Evolutionary conservation across 2,329 filamentous ascomycete genomes (phyloP), one percentile per base, ranked within the genome.

Genomic region (Sordariomycetes sp.): DNA sequence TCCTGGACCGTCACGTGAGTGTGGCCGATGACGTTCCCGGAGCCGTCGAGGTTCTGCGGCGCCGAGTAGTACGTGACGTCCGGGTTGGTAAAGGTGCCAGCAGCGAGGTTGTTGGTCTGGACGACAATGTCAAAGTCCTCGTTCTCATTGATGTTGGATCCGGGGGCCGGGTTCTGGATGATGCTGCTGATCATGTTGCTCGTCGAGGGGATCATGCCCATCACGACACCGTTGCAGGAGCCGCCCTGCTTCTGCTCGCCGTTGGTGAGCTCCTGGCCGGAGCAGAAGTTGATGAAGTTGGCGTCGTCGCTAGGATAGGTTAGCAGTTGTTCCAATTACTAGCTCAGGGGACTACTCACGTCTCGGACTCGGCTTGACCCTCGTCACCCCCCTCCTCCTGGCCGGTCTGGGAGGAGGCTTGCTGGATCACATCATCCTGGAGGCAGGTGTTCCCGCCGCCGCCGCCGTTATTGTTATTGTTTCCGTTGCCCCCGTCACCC

Each of bases 281-380:
- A 59, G 65, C 80, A 84, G 66, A 82, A 81, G 74, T 83, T 84
- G 75, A 84, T 81, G 66, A 83, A 84, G 71, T 84, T 84, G 71
- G 72, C 71, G 20, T 70, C 60, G 62, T 84, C 79, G 61, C 80
- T 83, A 22, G 22, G 22, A 22, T 6, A 4, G 20, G 22, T 50
- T 50, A 50, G 45, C 22, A 50, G 20, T 10, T 13, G 6, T 50
- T 50, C 45, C 3, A 2, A 2, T 22, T 7, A 10, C 24, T 12
- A 10, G n/a, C 45, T 12, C 45, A 36, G 13, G 6, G 17, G 10
- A 4, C 24, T 24, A 65, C 79, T 67, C 64, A 81, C 75, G 76
- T 81, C 15, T 64, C 63, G 7, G 80, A 84, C 42, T 76, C 70
- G 34, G 76, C 66, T 64, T 82, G 79, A 53, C 76, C 77, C 48